phyloP scores from a whole-genome alignment of 179 eudicot species.

The Nepenthes alata region DNA sequence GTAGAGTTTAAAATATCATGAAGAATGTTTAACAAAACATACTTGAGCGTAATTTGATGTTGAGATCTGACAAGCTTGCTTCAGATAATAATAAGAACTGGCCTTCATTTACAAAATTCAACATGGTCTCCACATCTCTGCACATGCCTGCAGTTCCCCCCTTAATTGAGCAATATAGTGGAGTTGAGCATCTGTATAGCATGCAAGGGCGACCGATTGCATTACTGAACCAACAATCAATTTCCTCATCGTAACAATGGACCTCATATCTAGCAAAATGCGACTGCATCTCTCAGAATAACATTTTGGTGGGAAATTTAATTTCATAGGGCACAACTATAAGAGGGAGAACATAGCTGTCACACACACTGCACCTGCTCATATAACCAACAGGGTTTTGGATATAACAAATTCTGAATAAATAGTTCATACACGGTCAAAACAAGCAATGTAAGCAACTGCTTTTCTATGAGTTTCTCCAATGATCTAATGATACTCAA shows the following conservation, averaged over 20 bases:
- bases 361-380: no score
- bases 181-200: slow-evolving; percentile 44
- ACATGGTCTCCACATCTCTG: slow-evolving; percentile 40
- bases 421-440: no score
- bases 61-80: slow-evolving; percentile 74
- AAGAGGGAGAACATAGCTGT: no score
- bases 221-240: slow-evolving; percentile 71
- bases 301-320: not conserved
- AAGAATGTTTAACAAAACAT: slow-evolving; percentile 21
- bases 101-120: slow-evolving; percentile 92
- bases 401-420: no score
- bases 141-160: slow-evolving; percentile 30
- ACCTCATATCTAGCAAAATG: slow-evolving; percentile 50
- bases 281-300: slow-evolving; percentile 8
- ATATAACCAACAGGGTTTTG: no score
- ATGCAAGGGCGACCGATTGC: slow-evolving; percentile 79
- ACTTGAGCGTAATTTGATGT: slow-evolving; percentile 57
- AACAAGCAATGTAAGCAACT: no score
- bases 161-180: slow-evolving; percentile 18
- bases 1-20: not conserved
- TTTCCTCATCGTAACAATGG: slow-evolving; percentile 39
- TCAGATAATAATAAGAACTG: slow-evolving; percentile 80
- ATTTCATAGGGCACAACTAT: no score
- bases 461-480: no score
- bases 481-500: no score